Percentiles rank a stretch among this genome's conserved stretches.
Conservation (phyloP, 2,329 filamentous ascomycete genomes). For the Pseudogymnoascus sp. region DNA sequence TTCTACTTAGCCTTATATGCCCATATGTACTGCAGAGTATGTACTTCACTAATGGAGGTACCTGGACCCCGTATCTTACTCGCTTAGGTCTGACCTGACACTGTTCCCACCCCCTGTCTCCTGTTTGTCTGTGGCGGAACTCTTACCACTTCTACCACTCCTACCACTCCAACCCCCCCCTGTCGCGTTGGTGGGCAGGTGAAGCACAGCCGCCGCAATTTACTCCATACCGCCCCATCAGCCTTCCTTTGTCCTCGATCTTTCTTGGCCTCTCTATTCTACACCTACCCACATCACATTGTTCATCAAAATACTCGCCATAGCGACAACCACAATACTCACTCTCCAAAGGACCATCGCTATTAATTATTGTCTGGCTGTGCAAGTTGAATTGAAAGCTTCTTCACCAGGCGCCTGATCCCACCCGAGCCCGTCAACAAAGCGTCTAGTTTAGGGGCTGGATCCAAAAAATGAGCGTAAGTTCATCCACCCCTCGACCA, state of each 20-base stretch:
- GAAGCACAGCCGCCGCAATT: constrained; percentile 1
- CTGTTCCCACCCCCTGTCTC: not conserved
- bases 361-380: not conserved
- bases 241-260: not conserved
- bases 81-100: not conserved
- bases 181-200: not conserved
- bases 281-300: not conserved
- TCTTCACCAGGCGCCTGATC: not conserved
- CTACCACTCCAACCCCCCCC: not conserved
- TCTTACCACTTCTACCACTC: not conserved
- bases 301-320: not conserved
- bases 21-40: not conserved
- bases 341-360: not conserved
- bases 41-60: not conserved
- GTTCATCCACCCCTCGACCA: not conserved
- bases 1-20: not conserved
- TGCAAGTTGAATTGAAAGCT: not conserved
- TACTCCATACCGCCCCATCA: constrained; percentile 4
- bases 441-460: constrained; percentile 6
- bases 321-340: not conserved
- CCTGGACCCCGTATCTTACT: not conserved
- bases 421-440: not conserved
- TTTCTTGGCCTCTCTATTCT: not conserved
- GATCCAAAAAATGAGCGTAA: constrained; percentile 2
- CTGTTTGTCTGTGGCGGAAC: not conserved